These are phyloP conservation scores for Helminthosporium solani DNA, from an alignment of 2,329 filamentous ascomycete species.

Conservation along the genomic window DNA sequence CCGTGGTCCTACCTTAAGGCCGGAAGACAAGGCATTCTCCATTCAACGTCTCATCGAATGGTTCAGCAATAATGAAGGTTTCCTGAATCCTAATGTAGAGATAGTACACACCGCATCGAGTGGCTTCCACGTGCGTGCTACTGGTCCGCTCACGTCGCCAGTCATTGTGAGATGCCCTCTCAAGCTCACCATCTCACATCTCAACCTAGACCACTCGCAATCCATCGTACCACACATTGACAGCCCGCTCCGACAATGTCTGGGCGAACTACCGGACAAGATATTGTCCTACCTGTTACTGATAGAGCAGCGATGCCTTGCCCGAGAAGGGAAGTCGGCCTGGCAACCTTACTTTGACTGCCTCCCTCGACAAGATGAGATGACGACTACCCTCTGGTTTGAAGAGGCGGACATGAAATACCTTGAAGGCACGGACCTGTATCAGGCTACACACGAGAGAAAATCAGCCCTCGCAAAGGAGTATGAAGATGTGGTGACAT, in stretches of 20 bases:
- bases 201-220: slow-evolving; percentile 36
- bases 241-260: slow-evolving; percentile 26
- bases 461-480: slow-evolving; percentile 22
- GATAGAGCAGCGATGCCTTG: slow-evolving; percentile 32
- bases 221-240: slow-evolving; percentile 25
- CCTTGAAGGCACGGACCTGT: slow-evolving; percentile 39
- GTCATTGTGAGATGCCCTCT: slow-evolving; percentile 35
- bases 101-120: slow-evolving; percentile 26
- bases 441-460: slow-evolving; percentile 24
- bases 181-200: slow-evolving; percentile 36
- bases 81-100: slow-evolving; percentile 30
- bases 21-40: background rate
- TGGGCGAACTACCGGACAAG: slow-evolving; percentile 31
- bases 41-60: slow-evolving; percentile 25
- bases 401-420: slow-evolving; percentile 35
- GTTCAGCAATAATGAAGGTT: slow-evolving; percentile 36
- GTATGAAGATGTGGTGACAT: slow-evolving; percentile 24
- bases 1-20: background rate
- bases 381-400: slow-evolving; percentile 44
- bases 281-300: slow-evolving; percentile 40
- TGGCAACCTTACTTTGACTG: slow-evolving; percentile 42
- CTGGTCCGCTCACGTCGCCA: slow-evolving; percentile 19
- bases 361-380: slow-evolving; percentile 30
- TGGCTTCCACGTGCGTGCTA: slow-evolving; percentile 36
- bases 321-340: slow-evolving; percentile 23